Evolutionary conservation across 257 asterid genomes (phyloP), one percentile per base, ranked within the genome.

Genomic region (Eustoma russellianum): DNA sequence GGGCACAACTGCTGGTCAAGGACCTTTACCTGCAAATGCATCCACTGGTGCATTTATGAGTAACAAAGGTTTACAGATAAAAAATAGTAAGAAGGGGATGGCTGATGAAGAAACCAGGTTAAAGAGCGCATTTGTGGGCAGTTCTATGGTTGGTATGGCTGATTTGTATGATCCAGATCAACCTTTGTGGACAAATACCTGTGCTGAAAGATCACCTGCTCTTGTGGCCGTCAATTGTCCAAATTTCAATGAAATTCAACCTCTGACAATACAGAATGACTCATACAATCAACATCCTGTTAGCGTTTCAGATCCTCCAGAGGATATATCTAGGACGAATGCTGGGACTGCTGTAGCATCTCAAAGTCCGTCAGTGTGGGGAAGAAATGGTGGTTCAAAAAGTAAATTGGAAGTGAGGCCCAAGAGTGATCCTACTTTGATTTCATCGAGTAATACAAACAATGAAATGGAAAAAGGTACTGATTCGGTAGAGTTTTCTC

Each of bases 111-210:
- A 83, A 66, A 60, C 66, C 66, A 79, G 78, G 58, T 59, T 71
- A 61, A 81, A 74, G 70, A 83, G 73, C 55, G 75, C 74, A 71
- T 71, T 63, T 48, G 35, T 59, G 40, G 84, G 78, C 56, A 77
- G 74, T 66, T 74, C 91, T 69, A 56, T 66, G 59, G 73, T 70
- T 33, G 94, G 69, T 56, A 81, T 77, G 16, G 68, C 96, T 52
- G 99, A 92, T 71, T 65, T 85, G 44, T 92, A 92, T 64, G 99
- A 92, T 72, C 99, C 99, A 52, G 99, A 92, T 70, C 99, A 92
- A 74, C 99, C 99, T 70, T 63, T 85, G 56, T 88, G 93, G 95
- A 57, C 89, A 56, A 77, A 74, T 77, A 79, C 75, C 70, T 74
- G 74, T 66, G 68, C 81, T 16, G 82, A 79, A 72, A 74, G 88